These are phyloP conservation scores for Phyllosticta capitalensis DNA, from an alignment of 2,329 filamentous ascomycete genomes.

Conservation along the genomic window DNA sequence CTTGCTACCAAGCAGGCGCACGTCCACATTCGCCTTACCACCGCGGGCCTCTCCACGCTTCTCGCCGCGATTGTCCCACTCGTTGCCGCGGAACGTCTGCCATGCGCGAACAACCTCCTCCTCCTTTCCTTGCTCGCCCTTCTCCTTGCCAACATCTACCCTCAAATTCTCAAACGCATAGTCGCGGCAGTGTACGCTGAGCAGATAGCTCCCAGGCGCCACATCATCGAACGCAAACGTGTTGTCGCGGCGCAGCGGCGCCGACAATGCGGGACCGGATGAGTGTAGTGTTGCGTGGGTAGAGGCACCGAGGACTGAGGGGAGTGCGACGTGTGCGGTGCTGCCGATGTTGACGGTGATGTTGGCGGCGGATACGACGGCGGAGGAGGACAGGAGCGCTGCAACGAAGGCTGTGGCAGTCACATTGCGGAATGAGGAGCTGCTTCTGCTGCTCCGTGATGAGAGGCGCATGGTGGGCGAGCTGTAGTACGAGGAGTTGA, in stretches of 20 bases:
- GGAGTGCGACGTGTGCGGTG: slow-evolving; percentile 14
- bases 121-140: slow-evolving; percentile 22
- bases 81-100: slow-evolving; percentile 82
- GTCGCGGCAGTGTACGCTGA: slow-evolving; percentile 67
- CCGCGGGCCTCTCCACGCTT: slow-evolving; percentile 37
- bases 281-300: slow-evolving; percentile 60
- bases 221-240: slow-evolving; percentile 70
- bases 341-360: slow-evolving; percentile 1
- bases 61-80: slow-evolving; percentile 81
- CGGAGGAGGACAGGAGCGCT: not conserved
- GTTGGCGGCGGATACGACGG: slow-evolving; percentile 1
- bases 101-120: slow-evolving; percentile 52
- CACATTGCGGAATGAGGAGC: not conserved
- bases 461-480: not conserved
- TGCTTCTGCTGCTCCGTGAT: not conserved
- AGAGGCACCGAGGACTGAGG: slow-evolving; percentile 25
- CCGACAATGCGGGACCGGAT: slow-evolving; percentile 39
- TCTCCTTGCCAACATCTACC: slow-evolving; percentile 53
- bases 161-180: slow-evolving; percentile 70
- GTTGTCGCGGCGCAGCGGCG: slow-evolving; percentile 58
- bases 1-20: slow-evolving; percentile 54
- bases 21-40: slow-evolving; percentile 35
- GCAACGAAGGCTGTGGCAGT: not conserved
- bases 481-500: not conserved
- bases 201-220: slow-evolving; percentile 64